phyloP scores from a whole-genome alignment of 495 filamentous ascomycete genomes.

The Xylaria acuta region DNA sequence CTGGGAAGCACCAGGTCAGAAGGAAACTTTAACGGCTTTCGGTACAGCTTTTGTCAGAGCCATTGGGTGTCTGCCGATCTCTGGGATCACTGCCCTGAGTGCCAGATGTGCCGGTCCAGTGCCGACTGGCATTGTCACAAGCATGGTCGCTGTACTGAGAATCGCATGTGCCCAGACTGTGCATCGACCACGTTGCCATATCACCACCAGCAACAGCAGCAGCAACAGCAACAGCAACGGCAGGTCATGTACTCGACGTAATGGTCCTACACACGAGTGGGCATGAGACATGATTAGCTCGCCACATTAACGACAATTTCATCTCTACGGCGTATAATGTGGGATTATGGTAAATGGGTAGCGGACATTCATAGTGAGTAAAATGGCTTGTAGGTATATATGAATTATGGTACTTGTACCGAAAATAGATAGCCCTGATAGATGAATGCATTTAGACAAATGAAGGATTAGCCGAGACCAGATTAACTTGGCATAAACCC shows the following conservation, averaged over 20 bases:
- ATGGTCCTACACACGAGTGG: neutral
- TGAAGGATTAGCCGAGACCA: neutral
- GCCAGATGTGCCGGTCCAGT: conserved; percentile 35
- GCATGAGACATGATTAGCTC: conserved; percentile 27
- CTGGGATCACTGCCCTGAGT: conserved; percentile 40
- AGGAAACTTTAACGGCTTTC: conserved; percentile 35
- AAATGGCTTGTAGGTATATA: conserved; percentile 29
- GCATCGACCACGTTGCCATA: conserved; percentile 34
- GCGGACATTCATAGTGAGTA: conserved; percentile 27
- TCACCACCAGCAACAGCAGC: conserved; percentile 59
- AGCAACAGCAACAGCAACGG: conserved; percentile 47
- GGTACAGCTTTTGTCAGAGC: conserved; percentile 41
- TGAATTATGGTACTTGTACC: conserved; percentile 16
- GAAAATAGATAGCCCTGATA: conserved; percentile 24
- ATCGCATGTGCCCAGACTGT: conserved; percentile 37
- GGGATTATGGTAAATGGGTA: conserved; percentile 25
- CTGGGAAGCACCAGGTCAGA: conserved; percentile 36
- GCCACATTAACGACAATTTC: conserved; percentile 22
- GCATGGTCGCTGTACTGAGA: conserved; percentile 35
- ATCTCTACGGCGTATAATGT: conserved; percentile 25
- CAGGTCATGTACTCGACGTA: conserved; percentile 22
- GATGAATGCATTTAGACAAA: conserved; percentile 21
- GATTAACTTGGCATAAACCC: conserved; percentile 42
- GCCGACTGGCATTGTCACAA: conserved; percentile 41
- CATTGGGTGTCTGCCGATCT: conserved; percentile 33